Conservation (phyloP, 768 basidiomycete species). For the Russula sp. region DNA sequence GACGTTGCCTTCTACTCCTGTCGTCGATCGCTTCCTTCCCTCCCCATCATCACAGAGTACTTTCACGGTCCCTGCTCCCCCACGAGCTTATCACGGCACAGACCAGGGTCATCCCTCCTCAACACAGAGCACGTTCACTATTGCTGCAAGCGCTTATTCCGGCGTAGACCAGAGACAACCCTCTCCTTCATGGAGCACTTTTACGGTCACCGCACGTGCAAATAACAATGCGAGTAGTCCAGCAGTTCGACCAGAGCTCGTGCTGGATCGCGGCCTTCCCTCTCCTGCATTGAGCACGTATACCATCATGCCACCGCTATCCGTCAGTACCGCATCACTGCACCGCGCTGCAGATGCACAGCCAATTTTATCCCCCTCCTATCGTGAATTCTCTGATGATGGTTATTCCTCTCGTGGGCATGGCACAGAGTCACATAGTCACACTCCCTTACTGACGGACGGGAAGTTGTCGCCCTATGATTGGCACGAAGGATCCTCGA, state of each 20-base stretch:
- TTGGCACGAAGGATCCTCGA: constrained; percentile 62
- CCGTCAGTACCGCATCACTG: neutral
- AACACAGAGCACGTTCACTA: constrained; percentile 21
- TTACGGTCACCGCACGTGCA: constrained; percentile 4
- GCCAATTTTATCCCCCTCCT: neutral
- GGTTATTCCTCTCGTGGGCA: neutral
- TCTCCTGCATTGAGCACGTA: constrained; percentile 18
- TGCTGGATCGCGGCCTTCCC: neutral
- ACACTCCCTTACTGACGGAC: neutral
- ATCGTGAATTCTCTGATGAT: neutral
- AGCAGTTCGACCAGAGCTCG: neutral
- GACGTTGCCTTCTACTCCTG: constrained; percentile 37
- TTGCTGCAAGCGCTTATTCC: constrained; percentile 33
- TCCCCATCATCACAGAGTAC: constrained; percentile 19
- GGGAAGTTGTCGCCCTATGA: constrained; percentile 43
- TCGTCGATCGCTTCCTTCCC: constrained; percentile 33
- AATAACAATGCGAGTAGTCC: constrained; percentile 32
- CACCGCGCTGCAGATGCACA: neutral
- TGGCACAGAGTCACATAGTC: constrained; percentile 4
- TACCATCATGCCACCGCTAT: constrained; percentile 1
- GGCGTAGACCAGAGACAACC: constrained; percentile 33
- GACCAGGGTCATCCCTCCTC: constrained; percentile 23
- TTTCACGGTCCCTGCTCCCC: neutral
- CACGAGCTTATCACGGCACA: neutral
- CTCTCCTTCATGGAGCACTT: constrained; percentile 25